phyloP scores from a whole-genome alignment of 148 eudicot species.

The Rhododendron simsii region DNA sequence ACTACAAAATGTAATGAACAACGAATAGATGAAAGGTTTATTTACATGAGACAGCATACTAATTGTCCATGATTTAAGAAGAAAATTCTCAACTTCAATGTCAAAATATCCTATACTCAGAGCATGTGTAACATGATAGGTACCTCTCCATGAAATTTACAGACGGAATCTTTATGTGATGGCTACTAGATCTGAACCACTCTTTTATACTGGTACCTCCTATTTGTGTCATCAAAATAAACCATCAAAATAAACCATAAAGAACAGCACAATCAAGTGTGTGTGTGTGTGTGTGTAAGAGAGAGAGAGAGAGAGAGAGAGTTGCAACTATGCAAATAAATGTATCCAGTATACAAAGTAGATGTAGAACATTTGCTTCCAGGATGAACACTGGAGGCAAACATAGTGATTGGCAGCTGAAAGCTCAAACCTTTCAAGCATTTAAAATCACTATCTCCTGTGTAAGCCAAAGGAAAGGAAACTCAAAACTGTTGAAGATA shows the following conservation, averaged over 20 bases:
- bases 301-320: not conserved
- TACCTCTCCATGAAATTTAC: not conserved
- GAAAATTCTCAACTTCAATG: not conserved
- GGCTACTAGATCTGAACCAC: not conserved
- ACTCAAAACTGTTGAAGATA: constrained; percentile 5
- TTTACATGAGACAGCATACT: not conserved
- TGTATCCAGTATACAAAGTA: constrained; percentile 19
- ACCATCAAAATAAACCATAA: not conserved
- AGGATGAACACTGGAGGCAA: not conserved
- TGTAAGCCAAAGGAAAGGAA: not conserved
- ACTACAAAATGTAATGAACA: too few relatives aligned
- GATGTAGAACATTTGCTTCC: constrained; percentile 5
- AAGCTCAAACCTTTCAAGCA: constrained; percentile 10
- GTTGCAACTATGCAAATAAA: constrained; percentile 13
- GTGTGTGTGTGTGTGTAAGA: not conserved
- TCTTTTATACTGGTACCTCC: not conserved
- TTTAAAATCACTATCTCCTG: not conserved
- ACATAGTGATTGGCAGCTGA: not conserved
- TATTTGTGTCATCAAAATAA: not conserved
- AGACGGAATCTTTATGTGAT: not conserved
- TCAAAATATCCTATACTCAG: not conserved
- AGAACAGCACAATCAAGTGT: not conserved
- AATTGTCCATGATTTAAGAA: not conserved
- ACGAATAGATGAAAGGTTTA: too few relatives aligned
- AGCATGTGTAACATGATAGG: not conserved